A percentile compares a stretch with the other conserved stretches of the same genome.
These are phyloP conservation scores for Mycena sp. DNA, from an alignment of 1,284 basidiomycete genomes.

Conservation along the genomic window DNA sequence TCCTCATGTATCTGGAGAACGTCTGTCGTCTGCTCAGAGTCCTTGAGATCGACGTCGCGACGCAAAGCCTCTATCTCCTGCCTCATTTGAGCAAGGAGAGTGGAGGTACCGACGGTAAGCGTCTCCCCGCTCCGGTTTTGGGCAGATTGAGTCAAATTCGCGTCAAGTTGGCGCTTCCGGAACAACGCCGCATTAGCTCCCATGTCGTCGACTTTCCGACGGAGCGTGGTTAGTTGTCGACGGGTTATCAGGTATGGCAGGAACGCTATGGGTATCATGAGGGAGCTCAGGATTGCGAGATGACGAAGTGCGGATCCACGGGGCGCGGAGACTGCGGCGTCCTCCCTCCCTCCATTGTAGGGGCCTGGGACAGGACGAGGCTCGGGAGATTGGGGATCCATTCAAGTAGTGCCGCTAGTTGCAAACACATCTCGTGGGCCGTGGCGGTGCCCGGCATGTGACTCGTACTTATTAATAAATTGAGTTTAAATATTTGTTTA, in stretches of 20 bases:
- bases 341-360: background rate
- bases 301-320: constrained; percentile 25
- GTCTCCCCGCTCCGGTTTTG: constrained; percentile 35
- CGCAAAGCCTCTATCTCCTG: constrained; percentile 47
- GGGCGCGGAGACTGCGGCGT: background rate
- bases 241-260: constrained; percentile 23
- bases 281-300: constrained; percentile 22
- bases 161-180: constrained; percentile 11
- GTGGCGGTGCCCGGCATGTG: too few relatives aligned
- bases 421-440: too few relatives aligned
- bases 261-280: constrained; percentile 20
- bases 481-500: too few relatives aligned
- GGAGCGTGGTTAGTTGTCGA: constrained; percentile 19
- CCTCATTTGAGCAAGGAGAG: constrained; percentile 27
- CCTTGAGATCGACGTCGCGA: constrained; percentile 42
- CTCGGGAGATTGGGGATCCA: constrained; percentile 9
- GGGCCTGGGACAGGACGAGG: background rate
- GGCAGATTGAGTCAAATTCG: constrained; percentile 21
- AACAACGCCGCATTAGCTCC: constrained; percentile 14
- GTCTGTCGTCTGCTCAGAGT: constrained; percentile 39
- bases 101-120: constrained; percentile 14
- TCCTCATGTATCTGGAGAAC: constrained; percentile 48
- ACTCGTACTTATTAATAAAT: too few relatives aligned
- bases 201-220: constrained; percentile 24
- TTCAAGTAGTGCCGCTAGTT: too few relatives aligned